Evolutionary conservation across 345 rosid genomes (phyloP), one percentile per base, ranked within the genome.

Genomic region (Dovyalis caffra): DNA sequence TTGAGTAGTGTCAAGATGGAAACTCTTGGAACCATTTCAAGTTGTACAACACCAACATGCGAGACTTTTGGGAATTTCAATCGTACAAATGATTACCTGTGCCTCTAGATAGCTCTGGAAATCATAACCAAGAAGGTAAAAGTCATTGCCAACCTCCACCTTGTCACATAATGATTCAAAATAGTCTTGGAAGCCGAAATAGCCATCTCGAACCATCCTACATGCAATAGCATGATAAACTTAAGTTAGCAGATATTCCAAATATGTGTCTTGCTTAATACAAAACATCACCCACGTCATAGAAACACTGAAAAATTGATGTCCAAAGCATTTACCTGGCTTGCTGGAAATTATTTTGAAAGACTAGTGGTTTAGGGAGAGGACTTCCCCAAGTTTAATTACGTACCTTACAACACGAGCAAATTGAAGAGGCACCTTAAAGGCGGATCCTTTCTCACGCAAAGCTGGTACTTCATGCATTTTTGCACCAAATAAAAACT

Each of bases 401-500:
- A 58, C 56, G 14, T 77, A 81, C 87, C 87, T 84, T 49, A 84
- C 83, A 47, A 84, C 87, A 53, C 87, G 83, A 60, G 83, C 84
- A 77, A 84, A 81, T 45, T 88, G 91, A 68, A 76, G 85, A 74
- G 88, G 85, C 58, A 81, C 85, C 79, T 79, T 83, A 56, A 49
- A 57, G 53, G 73, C 23, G 7, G 75, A 32, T 66, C 80, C 83
- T 64, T 81, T 72, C 78, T 74, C 83, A 8, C 83, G 88, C 78
- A 83, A 78, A 51, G 64, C 76, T 29, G 73, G 76, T 60, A 81
- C 85, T 66, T 85, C 86, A 35, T 76, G 37, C 60, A 72, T 43
- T 81, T 77, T 85, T 66, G 88, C 83, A 58, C 88, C 88, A 64
- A 83, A 85, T 51, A 83, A 61, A 70, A 85, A 85, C 88, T 83